Evolutionary conservation across 306 rosid species (phyloP), one percentile per base, ranked within the genome.

Genomic region (Coriaria nepalensis): DNA sequence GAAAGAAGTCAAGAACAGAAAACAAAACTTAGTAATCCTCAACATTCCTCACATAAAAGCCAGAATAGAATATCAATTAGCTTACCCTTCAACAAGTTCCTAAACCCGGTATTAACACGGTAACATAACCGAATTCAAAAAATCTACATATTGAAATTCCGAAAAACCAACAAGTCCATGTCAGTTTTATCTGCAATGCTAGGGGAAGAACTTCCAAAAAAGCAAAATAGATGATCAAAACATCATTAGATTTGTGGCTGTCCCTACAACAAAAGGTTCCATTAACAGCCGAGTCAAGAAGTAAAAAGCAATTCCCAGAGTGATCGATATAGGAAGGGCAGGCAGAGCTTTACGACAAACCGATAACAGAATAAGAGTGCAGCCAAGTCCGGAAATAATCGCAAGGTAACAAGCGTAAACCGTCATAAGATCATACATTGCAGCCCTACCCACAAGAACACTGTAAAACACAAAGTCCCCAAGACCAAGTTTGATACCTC

Each of bases 351-450:
- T 72, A 43, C 71, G 81, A 59, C 74, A 75, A 50, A 84, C 86
- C 0, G 97, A 81, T 67, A 84, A 55, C 75, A 88, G 73, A 53
- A 88, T 78, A 37, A 88, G 93, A 37, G 95, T 88, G 80, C 93
- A 83, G 0, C 86, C 93, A 9, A 88, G 78, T 43, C 95, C 95
- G 2, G 90, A 88, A 59, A 88, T 73, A 64, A 88, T 88, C 33
- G 95, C 97, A 58, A 88, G 93, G 70, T 88, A 88, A 73, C 95
- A 88, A 55, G 95, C 97, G 61, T 88, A 83, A 6, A 83, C 95
- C 2, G 95, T 88, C 97, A 84, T 88, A 12, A 88, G 93, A 64
- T 88, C 97, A 75, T 80, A 81, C 95, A 83, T 88, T 43, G 97
- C 93, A 66, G 97, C 95, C 68, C 97, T 81, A 39, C 93, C 90